Percentiles rank a stretch among this genome's conserved stretches.
phyloP scores from a whole-genome alignment of 352 stramenopile genomes.

The Globisporangium paroecandrum region DNA sequence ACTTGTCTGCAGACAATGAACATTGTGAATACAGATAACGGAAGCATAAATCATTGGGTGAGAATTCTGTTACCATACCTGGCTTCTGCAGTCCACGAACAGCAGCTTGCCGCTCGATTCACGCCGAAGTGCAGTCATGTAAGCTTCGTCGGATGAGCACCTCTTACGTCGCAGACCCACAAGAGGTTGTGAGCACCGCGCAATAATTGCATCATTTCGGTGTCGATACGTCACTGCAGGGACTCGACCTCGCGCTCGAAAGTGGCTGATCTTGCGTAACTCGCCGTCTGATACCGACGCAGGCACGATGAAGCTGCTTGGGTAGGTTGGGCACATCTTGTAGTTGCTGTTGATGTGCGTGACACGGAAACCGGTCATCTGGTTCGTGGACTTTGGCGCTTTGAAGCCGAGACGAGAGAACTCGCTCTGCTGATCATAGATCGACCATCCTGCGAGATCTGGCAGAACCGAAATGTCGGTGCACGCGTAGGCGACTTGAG shows the following conservation, averaged over 20 bases:
- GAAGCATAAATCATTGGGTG: neutral
- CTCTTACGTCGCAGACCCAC: constrained; percentile 93
- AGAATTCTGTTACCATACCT: constrained; percentile 25
- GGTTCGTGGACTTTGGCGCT: constrained; percentile 28
- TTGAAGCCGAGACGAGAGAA: constrained; percentile 61
- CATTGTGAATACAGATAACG: neutral
- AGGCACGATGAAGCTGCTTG: constrained; percentile 86
- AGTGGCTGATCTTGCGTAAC: constrained; percentile 83
- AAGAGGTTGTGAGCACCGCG: constrained; percentile 91
- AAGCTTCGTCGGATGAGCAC: constrained; percentile 89
- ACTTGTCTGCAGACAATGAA: constrained; percentile 48
- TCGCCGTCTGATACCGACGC: constrained; percentile 90
- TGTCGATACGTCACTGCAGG: constrained; percentile 90
- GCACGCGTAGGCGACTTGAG: constrained; percentile 51
- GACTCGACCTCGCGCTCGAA: constrained; percentile 90
- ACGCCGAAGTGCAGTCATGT: constrained; percentile 49
- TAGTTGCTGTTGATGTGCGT: constrained; percentile 73
- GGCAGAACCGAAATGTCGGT: constrained; percentile 28
- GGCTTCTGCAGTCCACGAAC: constrained; percentile 81
- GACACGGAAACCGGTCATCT: constrained; percentile 58
- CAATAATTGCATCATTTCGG: constrained; percentile 90
- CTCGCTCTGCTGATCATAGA: constrained; percentile 55
- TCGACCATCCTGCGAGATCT: constrained; percentile 48
- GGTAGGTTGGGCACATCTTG: constrained; percentile 83
- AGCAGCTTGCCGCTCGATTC: constrained; percentile 62